Conservation (phyloP, 2,329 filamentous ascomycete species). For the Fusarium redolens region DNA sequence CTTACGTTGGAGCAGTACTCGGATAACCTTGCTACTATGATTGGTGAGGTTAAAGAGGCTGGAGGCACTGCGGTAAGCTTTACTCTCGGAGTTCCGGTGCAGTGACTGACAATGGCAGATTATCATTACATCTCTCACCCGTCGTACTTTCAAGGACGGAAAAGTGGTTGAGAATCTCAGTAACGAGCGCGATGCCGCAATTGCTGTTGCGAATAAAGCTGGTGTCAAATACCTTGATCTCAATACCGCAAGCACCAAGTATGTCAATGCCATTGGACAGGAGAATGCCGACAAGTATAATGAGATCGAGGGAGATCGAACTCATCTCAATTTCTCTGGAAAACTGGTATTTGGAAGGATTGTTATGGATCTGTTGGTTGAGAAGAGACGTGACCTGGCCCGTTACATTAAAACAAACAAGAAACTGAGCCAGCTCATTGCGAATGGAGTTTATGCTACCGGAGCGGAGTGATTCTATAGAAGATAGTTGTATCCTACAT, state of each 20-base stretch:
- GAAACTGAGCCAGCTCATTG: conserved; percentile 12
- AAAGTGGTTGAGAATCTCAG: conserved; percentile 10
- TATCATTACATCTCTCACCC: conserved; percentile 11
- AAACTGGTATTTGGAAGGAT: conserved; percentile 17
- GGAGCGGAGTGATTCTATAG: not conserved
- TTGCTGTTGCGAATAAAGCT: not conserved
- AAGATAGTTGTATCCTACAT: not conserved
- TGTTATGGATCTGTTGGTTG: conserved; percentile 8
- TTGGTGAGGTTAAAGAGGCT: not conserved
- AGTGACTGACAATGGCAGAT: not conserved
- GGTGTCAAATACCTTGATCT: not conserved
- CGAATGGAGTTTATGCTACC: not conserved
- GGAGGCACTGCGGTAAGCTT: conserved; percentile 16
- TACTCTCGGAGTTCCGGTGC: too few species aligned
- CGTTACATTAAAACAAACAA: not conserved
- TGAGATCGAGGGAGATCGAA: conserved; percentile 14
- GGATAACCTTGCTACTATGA: conserved; percentile 3
- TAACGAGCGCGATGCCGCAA: conserved; percentile 11
- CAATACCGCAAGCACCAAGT: conserved; percentile 12
- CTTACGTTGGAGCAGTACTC: conserved; percentile 20
- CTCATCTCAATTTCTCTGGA: conserved; percentile 6
- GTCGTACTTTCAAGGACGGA: conserved; percentile 8
- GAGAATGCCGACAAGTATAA: conserved; percentile 20
- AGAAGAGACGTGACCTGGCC: conserved; percentile 11
- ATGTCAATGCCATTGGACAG: conserved; percentile 10